Conservation (phyloP, 148 eudicot genomes). For the Agrostemma githago region DNA sequence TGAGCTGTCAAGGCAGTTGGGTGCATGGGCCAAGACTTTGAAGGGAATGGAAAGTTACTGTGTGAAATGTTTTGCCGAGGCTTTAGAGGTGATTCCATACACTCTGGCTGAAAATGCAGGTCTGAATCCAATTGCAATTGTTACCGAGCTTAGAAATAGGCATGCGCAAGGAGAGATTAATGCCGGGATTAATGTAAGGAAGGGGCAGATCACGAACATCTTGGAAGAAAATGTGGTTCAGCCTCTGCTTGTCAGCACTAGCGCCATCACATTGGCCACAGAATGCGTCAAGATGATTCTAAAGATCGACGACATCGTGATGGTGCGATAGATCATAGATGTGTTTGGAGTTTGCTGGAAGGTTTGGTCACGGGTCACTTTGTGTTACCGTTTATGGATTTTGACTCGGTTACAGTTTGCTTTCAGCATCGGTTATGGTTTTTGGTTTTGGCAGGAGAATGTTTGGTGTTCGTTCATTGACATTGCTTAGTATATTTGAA, state of each 20-base stretch:
- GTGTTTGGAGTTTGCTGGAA: background rate
- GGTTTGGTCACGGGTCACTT: background rate
- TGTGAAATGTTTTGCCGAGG: constrained; percentile 82
- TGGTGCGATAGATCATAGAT: constrained; percentile 36
- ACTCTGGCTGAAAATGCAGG: constrained; percentile 98
- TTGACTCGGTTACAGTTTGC: constrained; percentile 7
- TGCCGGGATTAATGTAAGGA: constrained; percentile 97
- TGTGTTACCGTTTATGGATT: constrained; percentile 12
- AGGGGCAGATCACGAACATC: constrained; percentile 93
- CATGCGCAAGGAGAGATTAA: constrained; percentile 95
- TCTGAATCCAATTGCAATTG: constrained; percentile 78
- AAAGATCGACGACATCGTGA: constrained; percentile 99
- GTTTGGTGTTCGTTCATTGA: constrained; percentile 9
- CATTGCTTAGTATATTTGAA: constrained; percentile 9
- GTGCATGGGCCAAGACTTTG: constrained; percentile 91
- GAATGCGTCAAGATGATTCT: constrained; percentile 96
- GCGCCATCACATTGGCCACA: constrained; percentile 78
- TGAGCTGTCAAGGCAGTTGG: constrained; percentile 88
- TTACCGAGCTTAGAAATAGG: constrained; percentile 91
- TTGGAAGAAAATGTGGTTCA: constrained; percentile 95
- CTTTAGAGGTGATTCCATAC: constrained; percentile 91
- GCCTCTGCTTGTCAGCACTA: constrained; percentile 92
- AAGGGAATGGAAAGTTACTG: constrained; percentile 97
- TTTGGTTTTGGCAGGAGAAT: constrained; percentile 9
- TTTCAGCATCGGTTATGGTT: constrained; percentile 10